Evolutionary conservation across 1,139 yeast genomes (phyloP).

Genomic region (Kodamaea fungicola): DNA sequence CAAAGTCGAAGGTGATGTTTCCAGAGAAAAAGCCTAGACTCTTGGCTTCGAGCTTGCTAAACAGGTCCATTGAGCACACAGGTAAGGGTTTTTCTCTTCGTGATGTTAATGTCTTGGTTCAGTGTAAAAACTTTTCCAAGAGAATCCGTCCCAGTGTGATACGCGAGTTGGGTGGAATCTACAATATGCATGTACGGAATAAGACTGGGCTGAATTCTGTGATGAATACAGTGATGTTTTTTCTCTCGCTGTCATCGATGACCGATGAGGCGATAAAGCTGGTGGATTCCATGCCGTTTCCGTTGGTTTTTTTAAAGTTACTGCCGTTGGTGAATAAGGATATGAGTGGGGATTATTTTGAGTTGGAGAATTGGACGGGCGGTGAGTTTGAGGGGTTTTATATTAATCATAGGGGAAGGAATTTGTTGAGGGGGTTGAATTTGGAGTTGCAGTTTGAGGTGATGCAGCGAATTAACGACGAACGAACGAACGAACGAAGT

Average conservation of each 20-base stretch:
- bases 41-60: slow-evolving; percentile 8
- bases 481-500: not conserved
- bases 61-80: slow-evolving; percentile 5
- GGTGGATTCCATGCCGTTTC: slow-evolving; percentile 45
- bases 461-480: not conserved
- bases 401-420: slow-evolving; percentile 42
- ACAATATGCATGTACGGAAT: slow-evolving; percentile 35
- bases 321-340: slow-evolving; percentile 12
- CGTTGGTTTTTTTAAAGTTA: slow-evolving; percentile 43
- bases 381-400: slow-evolving; percentile 40
- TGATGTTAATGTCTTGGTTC: slow-evolving; percentile 45
- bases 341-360: slow-evolving; percentile 17
- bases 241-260: slow-evolving; percentile 58
- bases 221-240: slow-evolving; percentile 27
- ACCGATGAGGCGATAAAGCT: slow-evolving; percentile 52
- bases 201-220: slow-evolving; percentile 19
- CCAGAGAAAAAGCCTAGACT: slow-evolving; percentile 4
- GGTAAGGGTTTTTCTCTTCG: slow-evolving; percentile 17
- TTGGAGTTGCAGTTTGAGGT: slow-evolving; percentile 25
- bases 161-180: slow-evolving; percentile 59
- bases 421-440: slow-evolving; percentile 38
- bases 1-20: slow-evolving; percentile 3
- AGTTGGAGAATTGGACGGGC: slow-evolving; percentile 37
- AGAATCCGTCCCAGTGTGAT: slow-evolving; percentile 51
- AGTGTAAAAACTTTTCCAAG: slow-evolving; percentile 51